A percentile compares a stretch with the other conserved stretches of the same genome.
These are phyloP conservation scores for Saccharomycopsis sp. DNA, from an alignment of 805 yeast genomes.

Conservation along the genomic window DNA sequence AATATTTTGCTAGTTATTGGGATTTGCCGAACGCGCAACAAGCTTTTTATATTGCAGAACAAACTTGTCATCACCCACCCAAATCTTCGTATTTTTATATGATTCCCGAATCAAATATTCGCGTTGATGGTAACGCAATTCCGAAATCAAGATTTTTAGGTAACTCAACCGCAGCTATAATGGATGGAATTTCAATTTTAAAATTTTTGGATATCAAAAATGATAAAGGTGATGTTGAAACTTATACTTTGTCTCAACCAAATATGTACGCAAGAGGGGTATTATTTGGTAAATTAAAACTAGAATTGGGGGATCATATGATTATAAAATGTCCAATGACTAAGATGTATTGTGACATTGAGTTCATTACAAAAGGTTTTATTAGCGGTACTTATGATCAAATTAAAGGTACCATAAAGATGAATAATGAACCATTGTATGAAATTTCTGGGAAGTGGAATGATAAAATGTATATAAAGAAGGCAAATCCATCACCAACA, in stretches of 20 bases:
- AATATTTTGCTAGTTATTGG: constrained; percentile 89
- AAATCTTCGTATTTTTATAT: constrained; percentile 87
- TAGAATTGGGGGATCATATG: constrained; percentile 91
- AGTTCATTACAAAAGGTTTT: constrained; percentile 92
- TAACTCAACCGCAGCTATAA: constrained; percentile 92
- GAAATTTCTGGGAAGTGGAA: constrained; percentile 91
- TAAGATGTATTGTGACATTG: constrained; percentile 69
- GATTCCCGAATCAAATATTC: constrained; percentile 71
- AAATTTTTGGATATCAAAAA: constrained; percentile 56
- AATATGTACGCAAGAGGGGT: constrained; percentile 94
- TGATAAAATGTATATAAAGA: constrained; percentile 66
- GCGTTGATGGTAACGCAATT: constrained; percentile 82
- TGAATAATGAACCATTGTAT: constrained; percentile 49
- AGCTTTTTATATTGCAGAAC: constrained; percentile 87
- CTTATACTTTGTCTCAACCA: constrained; percentile 85
- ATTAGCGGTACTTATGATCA: constrained; percentile 89
- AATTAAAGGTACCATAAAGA: constrained; percentile 66
- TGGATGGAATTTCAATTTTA: constrained; percentile 83
- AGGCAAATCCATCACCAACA: constrained; percentile 39
- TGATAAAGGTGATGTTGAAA: constrained; percentile 41
- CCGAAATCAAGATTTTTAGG: constrained; percentile 90
- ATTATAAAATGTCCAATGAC: constrained; percentile 54
- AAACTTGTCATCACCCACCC: constrained; percentile 98
- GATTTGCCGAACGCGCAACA: constrained; percentile 63
- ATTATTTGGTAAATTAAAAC: constrained; percentile 79